phyloP scores from a whole-genome alignment of 768 basidiomycete genomes.

The Harrya chromipes region DNA sequence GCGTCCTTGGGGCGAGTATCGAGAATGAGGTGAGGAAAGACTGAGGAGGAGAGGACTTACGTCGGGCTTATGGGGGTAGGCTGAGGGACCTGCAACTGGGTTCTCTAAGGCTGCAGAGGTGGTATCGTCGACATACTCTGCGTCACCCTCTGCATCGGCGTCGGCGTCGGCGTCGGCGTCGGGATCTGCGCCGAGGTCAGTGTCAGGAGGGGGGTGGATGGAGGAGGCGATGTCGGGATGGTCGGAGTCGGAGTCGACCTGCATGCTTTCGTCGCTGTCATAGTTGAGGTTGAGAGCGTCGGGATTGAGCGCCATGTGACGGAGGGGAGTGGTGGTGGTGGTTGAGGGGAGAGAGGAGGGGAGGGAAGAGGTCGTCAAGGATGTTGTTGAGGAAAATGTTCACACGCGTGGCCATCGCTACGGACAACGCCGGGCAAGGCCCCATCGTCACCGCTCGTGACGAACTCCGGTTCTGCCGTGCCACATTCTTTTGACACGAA shows the following conservation, averaged over 20 bases:
- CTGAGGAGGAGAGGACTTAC: constrained; percentile 40
- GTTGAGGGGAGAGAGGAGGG: constrained; percentile 35
- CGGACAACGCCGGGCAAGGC: constrained; percentile 42
- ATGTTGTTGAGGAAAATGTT: constrained; percentile 41
- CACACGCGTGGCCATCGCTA: constrained; percentile 41
- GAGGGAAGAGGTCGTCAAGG: constrained; percentile 38
- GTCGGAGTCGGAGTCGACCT: constrained; percentile 62
- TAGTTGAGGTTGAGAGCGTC: constrained; percentile 55
- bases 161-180: constrained; percentile 59
- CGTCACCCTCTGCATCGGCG: constrained; percentile 41
- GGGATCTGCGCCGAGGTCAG: constrained; percentile 46
- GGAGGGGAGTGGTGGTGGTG: constrained; percentile 29
- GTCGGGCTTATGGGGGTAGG: constrained; percentile 54
- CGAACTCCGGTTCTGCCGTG: constrained; percentile 37
- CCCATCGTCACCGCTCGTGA: constrained; percentile 42
- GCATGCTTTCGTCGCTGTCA: constrained; percentile 58
- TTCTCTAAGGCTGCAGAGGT: constrained; percentile 36
- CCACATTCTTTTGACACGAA: constrained; percentile 32
- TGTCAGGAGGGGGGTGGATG: constrained; percentile 11
- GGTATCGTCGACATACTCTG: constrained; percentile 38
- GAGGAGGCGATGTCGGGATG: constrained; percentile 16
- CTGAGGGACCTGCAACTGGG: constrained; percentile 38
- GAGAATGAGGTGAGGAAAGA: constrained; percentile 1
- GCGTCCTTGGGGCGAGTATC: constrained; percentile 19
- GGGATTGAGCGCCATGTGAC: constrained; percentile 35